Base-by-base conservation (phyloP, 495 filamentous ascomycete species). In the Aspergillus bertholletiae region DNA sequence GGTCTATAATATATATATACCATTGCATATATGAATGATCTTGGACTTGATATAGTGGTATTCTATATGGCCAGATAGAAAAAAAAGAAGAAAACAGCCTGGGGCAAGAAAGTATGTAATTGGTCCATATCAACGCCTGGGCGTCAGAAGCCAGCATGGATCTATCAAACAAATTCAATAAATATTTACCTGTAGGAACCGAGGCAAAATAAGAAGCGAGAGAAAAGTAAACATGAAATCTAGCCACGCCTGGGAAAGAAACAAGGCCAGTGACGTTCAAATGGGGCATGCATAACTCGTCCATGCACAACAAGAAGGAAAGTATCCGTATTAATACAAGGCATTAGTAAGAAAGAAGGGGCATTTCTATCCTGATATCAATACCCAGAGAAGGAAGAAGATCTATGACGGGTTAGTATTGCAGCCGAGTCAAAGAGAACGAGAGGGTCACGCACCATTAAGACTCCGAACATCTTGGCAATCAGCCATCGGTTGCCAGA, bases 391-490 rank as follows among this genome's bases (percentile, higher is more conserved):
- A 63, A 83, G 72, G 72, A 83, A 83, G 66, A 83, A 80, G 63
- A 78, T 77, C 73, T 78, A 40, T 20, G 15, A 37, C n/a, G 8
- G 13, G 54, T 74, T 54, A 74, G 64, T 40, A 46, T 9, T 3
- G 1, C 37, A 9, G 13, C 13, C 5, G 27, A 4, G 3, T 27
- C 15, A 12, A 47, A 32, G 8, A 35, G 13, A 21, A 24, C 30
- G n/a, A 3, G 49, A 18, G 28, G 53, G 56, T 23, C 23, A 71
- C 75, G 59, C 62, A 88, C 81, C 84, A 88, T 87, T 61, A 88
- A 65, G 62, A 88, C 88, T 51, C 94, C 94, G 82, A 98, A 96
- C 95, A 98, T 98, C 81, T 97, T 97, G 15, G 92, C 95, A 49
- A 98, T 84, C 45, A 98, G 74, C 94, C 95, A 97, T 62, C 94